Conservation (phyloP, 2,329 filamentous ascomycete genomes). For the Teratosphaeria epicoccoides region DNA sequence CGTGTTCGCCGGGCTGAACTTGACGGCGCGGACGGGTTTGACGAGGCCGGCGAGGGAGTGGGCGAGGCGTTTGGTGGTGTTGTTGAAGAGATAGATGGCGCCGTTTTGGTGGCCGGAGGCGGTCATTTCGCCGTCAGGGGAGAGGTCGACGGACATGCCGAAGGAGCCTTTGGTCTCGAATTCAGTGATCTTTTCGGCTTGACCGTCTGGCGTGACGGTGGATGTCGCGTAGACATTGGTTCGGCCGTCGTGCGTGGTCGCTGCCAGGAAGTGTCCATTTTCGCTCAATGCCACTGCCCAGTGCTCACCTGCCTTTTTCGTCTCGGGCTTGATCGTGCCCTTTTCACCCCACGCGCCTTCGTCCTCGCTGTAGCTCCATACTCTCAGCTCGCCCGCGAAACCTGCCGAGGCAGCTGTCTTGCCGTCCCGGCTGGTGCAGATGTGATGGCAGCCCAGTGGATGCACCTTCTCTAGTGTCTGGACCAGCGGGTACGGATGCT, state of each 20-base stretch:
- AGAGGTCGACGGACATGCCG: slow-evolving; percentile 76
- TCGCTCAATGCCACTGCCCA: slow-evolving; percentile 84
- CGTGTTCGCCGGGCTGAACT: slow-evolving; percentile 77
- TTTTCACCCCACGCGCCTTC: slow-evolving; percentile 44
- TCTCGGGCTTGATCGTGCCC: slow-evolving; percentile 29
- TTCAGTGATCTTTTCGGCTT: slow-evolving; percentile 54
- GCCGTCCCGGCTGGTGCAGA: slow-evolving; percentile 60
- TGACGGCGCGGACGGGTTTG: slow-evolving; percentile 72
- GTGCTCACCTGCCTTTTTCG: slow-evolving; percentile 56
- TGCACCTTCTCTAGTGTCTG: slow-evolving; percentile 76
- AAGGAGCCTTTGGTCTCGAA: slow-evolving; percentile 93
- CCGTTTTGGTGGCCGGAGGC: slow-evolving; percentile 91
- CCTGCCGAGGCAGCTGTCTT: slow-evolving; percentile 69
- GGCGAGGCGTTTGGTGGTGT: slow-evolving; percentile 70
- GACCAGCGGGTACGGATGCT: slow-evolving; percentile 54
- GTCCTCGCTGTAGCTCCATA: slow-evolving; percentile 55
- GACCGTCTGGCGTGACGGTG: slow-evolving; percentile 27
- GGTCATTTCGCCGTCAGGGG: slow-evolving; percentile 68
- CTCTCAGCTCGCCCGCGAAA: slow-evolving; percentile 77
- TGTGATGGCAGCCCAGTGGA: slow-evolving; percentile 81
- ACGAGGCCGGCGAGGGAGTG: slow-evolving; percentile 84
- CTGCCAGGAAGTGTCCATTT: slow-evolving; percentile 75
- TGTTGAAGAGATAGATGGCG: slow-evolving; percentile 88
- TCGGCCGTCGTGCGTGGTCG: slow-evolving; percentile 75
- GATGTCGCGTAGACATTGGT: slow-evolving; percentile 75